Evolutionary conservation across 495 filamentous ascomycete genomes (phyloP).

Genomic region (Neurospora tetraspora): DNA sequence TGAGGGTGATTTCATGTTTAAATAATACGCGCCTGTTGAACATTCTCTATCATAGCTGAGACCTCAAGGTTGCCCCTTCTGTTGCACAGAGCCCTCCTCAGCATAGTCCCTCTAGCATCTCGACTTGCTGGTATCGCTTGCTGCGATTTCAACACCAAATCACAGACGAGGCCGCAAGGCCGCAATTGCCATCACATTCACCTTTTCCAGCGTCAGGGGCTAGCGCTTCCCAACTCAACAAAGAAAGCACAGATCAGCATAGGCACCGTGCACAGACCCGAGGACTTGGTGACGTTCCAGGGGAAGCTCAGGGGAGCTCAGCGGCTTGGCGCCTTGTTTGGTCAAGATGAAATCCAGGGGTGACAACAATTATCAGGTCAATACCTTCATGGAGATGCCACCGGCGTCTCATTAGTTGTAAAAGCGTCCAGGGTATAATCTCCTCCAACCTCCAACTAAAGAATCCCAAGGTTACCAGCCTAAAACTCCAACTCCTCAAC

Average conservation of each 20-base stretch:
- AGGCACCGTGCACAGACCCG: neutral
- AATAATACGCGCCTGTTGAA: too few species aligned
- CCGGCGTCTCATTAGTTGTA: neutral
- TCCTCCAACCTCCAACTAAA: neutral
- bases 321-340: neutral
- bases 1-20: too few species aligned
- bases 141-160: neutral
- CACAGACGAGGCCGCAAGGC: neutral
- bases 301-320: neutral
- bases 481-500: conserved; percentile 91
- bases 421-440: neutral
- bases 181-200: neutral
- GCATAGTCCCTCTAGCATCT: neutral
- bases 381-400: neutral
- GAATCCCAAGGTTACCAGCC: neutral
- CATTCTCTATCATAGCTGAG: neutral
- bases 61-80: neutral
- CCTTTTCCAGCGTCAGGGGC: neutral
- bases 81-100: neutral
- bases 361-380: neutral
- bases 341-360: neutral
- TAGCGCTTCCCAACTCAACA: neutral
- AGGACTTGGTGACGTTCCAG: neutral
- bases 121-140: neutral
- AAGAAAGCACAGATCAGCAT: neutral